These are phyloP conservation scores for Penicillium canescens DNA, from an alignment of 495 filamentous ascomycete genomes.

Conservation along the genomic window DNA sequence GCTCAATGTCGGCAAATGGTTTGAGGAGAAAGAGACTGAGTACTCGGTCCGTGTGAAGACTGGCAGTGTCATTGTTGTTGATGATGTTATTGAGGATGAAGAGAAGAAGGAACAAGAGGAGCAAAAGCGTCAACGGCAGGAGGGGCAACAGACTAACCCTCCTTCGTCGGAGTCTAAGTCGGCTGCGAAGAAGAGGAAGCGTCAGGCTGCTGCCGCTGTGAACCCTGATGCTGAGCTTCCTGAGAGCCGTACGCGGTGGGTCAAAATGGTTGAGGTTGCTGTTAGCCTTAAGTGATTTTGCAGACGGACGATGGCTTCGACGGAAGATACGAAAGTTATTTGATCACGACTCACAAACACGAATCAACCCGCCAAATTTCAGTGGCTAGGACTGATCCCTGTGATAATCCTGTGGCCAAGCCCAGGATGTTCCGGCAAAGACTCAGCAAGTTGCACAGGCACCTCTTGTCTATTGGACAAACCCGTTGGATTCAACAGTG, in stretches of 20 bases:
- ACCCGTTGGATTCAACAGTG: not conserved
- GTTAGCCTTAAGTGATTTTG: constrained; percentile 51
- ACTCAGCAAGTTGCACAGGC: not conserved
- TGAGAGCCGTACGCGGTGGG: constrained; percentile 61
- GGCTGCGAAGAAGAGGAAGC: constrained; percentile 43
- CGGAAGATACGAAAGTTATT: not conserved
- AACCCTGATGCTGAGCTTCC: constrained; percentile 54
- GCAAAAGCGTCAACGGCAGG: constrained; percentile 25
- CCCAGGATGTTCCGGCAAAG: not conserved
- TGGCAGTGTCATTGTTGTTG: constrained; percentile 65
- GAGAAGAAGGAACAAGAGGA: constrained; percentile 23
- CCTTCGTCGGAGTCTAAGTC: constrained; percentile 16
- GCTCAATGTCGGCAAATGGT: constrained; percentile 61
- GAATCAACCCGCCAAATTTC: not conserved
- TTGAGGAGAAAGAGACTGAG: constrained; percentile 56
- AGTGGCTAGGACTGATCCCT: not conserved
- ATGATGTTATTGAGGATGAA: constrained; percentile 62
- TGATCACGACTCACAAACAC: not conserved
- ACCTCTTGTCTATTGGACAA: not conserved
- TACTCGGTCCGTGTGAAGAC: constrained; percentile 59
- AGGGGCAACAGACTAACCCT: constrained; percentile 8
- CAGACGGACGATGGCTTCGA: not conserved
- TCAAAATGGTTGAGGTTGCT: constrained; percentile 66
- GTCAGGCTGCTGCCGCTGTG: constrained; percentile 15
- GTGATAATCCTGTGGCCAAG: not conserved